Percentiles rank a stretch among this genome's conserved stretches.
Conservation (phyloP, 352 stramenopile species). For the Globisporangium solare region DNA sequence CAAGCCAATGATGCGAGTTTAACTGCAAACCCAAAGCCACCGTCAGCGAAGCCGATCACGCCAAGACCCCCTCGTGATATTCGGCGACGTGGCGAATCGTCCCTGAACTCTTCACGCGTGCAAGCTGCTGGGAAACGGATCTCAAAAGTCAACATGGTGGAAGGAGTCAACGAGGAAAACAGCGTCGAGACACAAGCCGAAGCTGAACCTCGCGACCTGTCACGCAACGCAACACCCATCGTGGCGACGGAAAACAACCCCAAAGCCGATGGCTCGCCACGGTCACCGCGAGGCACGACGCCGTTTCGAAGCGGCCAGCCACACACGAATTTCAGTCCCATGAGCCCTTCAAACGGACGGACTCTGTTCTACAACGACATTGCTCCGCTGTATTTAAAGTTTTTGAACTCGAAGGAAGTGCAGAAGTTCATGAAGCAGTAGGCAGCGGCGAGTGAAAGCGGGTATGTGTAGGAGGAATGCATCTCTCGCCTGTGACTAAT, state of each 20-base stretch:
- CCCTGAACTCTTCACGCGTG: not conserved
- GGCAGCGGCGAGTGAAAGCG: not conserved
- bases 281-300: conserved; percentile 2
- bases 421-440: conserved; percentile 45
- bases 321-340: not conserved
- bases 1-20: not conserved
- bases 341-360: conserved; percentile 15
- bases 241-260: not conserved
- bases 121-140: not conserved
- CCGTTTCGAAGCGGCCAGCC: not conserved
- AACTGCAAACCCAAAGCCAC: not conserved
- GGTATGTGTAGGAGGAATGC: not conserved
- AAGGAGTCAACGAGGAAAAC: not conserved
- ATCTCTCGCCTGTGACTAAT: not conserved
- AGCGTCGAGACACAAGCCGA: too few relatives aligned
- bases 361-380: conserved; percentile 78
- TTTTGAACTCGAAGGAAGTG: conserved; percentile 64
- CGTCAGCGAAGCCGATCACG: not conserved
- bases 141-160: not conserved
- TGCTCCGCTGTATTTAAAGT: conserved; percentile 65
- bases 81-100: not conserved
- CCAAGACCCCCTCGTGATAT: conserved; percentile 4
- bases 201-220: not conserved
- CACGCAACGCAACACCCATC: not conserved
- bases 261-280: not conserved